Conservation (phyloP, 202 grass and related monocot species). For the Cymbopogon flexuosus region DNA sequence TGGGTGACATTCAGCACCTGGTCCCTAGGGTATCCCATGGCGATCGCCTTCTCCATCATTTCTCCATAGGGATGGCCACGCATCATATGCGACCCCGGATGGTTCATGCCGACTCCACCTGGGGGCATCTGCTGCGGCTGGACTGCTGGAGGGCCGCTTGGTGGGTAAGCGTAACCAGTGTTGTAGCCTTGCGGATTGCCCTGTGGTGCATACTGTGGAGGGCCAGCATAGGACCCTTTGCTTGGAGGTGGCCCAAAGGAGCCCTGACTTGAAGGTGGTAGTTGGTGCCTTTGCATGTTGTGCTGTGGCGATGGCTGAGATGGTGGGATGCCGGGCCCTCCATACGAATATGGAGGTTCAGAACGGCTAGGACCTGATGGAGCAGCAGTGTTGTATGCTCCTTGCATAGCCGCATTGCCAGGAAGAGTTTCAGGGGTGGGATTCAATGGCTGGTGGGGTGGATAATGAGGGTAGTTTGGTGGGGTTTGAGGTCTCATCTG, state of each 20-base stretch:
- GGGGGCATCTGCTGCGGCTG: constrained; percentile 35
- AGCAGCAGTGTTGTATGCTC: constrained; percentile 44
- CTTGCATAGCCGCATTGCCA: constrained; percentile 55
- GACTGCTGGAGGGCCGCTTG: constrained; percentile 36
- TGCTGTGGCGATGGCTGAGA: constrained; percentile 37
- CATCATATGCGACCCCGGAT: constrained; percentile 48
- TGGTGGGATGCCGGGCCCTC: constrained; percentile 43
- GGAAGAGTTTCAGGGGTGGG: constrained; percentile 53
- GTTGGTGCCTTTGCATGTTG: constrained; percentile 53
- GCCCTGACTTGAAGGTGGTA: constrained; percentile 48
- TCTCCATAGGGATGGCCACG: constrained; percentile 66
- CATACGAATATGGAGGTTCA: constrained; percentile 56
- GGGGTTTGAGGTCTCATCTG: constrained; percentile 65
- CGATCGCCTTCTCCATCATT: constrained; percentile 78
- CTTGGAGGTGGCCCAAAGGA: constrained; percentile 50
- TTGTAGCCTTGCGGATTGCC: constrained; percentile 47
- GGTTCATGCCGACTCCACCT: constrained; percentile 34
- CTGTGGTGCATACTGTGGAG: constrained; percentile 52
- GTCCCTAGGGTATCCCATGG: constrained; percentile 93
- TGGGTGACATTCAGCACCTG: constrained; percentile 62
- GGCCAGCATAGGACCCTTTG: constrained; percentile 50
- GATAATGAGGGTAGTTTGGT: constrained; percentile 66
- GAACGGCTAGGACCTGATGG: constrained; percentile 46
- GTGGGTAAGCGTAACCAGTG: constrained; percentile 38
- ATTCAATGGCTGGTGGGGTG: constrained; percentile 59